Conservation (phyloP, 2,329 filamentous ascomycete genomes). For the Arthrobotrys musiformis region DNA sequence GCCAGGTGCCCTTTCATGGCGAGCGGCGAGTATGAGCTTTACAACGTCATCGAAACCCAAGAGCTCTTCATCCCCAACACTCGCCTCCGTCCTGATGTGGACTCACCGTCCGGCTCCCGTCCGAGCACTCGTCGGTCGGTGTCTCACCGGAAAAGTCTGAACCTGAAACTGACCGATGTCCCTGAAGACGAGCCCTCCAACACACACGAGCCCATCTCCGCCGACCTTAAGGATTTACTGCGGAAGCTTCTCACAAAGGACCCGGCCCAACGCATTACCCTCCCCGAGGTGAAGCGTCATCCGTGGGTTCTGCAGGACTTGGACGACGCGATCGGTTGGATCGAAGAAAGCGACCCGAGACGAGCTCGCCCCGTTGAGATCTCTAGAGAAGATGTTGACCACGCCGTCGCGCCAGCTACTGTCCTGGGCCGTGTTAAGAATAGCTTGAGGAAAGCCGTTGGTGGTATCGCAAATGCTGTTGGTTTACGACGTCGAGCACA, state of each 20-base stretch:
- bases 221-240: slow-evolving; percentile 81
- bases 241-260: slow-evolving; percentile 86
- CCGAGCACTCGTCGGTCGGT: slow-evolving; percentile 63
- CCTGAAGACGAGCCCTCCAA: slow-evolving; percentile 57
- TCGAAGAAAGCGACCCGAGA: slow-evolving; percentile 91
- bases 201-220: slow-evolving; percentile 83
- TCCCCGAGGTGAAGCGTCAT: slow-evolving; percentile 93
- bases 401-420: slow-evolving; percentile 87
- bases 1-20: slow-evolving; percentile 93
- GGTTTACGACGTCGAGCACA: slow-evolving; percentile 58
- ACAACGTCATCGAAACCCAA: slow-evolving; percentile 88
- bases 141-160: slow-evolving; percentile 61
- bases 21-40: slow-evolving; percentile 90
- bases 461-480: slow-evolving; percentile 68
- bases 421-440: slow-evolving; percentile 86
- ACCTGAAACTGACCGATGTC: slow-evolving; percentile 50
- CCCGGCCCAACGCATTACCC: slow-evolving; percentile 84
- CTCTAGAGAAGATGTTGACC: slow-evolving; percentile 87
- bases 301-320: slow-evolving; percentile 88
- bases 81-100: slow-evolving; percentile 74
- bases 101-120: slow-evolving; percentile 44
- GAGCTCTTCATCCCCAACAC: slow-evolving; percentile 88
- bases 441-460: slow-evolving; percentile 75
- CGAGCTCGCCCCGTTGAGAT: slow-evolving; percentile 87
- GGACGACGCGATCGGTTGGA: slow-evolving; percentile 78